These are phyloP conservation scores for Fragaria ananassa DNA, from an alignment of 306 rosid species.

Conservation along the genomic window DNA sequence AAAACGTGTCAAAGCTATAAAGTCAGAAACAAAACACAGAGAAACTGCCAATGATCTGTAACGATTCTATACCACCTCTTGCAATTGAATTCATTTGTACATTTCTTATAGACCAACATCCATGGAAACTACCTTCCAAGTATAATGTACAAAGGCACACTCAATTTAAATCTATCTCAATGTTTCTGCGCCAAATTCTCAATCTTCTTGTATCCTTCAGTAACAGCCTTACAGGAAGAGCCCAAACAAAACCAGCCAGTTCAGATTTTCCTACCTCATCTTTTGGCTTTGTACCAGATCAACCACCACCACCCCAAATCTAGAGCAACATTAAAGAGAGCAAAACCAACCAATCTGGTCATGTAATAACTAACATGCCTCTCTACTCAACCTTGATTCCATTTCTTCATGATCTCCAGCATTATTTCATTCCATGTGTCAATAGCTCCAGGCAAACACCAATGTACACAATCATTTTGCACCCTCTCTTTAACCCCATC, in stretches of 20 bases:
- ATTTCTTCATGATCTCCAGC: constrained; percentile 52
- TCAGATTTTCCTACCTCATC: background rate
- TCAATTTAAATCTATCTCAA: constrained; percentile 1
- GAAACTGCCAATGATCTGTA: constrained; percentile 6
- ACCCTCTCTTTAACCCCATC: constrained; percentile 57
- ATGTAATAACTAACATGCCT: constrained; percentile 26
- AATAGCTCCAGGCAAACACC: constrained; percentile 92
- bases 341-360: constrained; percentile 2
- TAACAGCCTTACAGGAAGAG: background rate
- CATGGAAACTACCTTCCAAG: constrained; percentile 10
- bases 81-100: constrained; percentile 20
- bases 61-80: constrained; percentile 19
- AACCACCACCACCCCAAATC: background rate
- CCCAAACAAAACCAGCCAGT: constrained; percentile 18
- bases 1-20: constrained; percentile 8
- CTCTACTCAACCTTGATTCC: constrained; percentile 28
- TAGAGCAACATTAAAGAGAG: constrained; percentile 9
- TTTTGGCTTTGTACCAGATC: background rate
- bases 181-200: constrained; percentile 14
- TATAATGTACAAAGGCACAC: constrained; percentile 13
- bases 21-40: constrained; percentile 9
- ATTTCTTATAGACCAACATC: constrained; percentile 6
- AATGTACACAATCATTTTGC: constrained; percentile 91
- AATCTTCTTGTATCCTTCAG: constrained; percentile 7
- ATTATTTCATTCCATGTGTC: constrained; percentile 92